Conservation (phyloP, 805 yeast species). For the Candida dajiaensis region DNA sequence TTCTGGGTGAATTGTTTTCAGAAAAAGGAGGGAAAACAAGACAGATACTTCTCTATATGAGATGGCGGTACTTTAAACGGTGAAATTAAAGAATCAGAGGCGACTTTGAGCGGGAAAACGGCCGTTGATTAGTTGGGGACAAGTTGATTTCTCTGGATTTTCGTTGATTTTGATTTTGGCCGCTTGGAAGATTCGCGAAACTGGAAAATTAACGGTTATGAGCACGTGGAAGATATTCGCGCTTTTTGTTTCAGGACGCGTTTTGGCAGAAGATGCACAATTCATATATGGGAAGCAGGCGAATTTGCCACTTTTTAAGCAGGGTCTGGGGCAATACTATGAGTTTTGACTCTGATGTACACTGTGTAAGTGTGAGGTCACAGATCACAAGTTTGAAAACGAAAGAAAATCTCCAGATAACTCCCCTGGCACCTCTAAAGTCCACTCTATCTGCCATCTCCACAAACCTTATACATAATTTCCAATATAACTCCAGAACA, state of each 20-base stretch:
- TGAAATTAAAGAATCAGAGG: neutral
- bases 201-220: neutral
- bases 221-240: neutral
- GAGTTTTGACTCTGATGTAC: neutral
- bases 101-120: neutral
- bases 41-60: neutral
- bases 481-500: conserved; percentile 9
- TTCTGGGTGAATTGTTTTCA: neutral
- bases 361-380: neutral
- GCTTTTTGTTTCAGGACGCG: too few species aligned
- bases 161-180: neutral
- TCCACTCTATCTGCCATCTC: conserved; percentile 12
- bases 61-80: neutral
- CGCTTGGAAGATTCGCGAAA: neutral
- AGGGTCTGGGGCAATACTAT: too few species aligned
- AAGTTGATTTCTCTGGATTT: neutral
- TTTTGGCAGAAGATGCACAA: neutral
- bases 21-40: neutral
- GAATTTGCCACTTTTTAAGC: neutral
- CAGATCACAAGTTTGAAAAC: neutral
- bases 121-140: neutral
- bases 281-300: neutral
- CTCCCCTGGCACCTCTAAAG: conserved; percentile 9
- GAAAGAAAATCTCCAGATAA: neutral
- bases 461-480: conserved; percentile 5